Evolutionary conservation across 768 basidiomycete genomes (phyloP), one percentile per base, ranked within the genome.

Genomic region (Podaxis sp.): DNA sequence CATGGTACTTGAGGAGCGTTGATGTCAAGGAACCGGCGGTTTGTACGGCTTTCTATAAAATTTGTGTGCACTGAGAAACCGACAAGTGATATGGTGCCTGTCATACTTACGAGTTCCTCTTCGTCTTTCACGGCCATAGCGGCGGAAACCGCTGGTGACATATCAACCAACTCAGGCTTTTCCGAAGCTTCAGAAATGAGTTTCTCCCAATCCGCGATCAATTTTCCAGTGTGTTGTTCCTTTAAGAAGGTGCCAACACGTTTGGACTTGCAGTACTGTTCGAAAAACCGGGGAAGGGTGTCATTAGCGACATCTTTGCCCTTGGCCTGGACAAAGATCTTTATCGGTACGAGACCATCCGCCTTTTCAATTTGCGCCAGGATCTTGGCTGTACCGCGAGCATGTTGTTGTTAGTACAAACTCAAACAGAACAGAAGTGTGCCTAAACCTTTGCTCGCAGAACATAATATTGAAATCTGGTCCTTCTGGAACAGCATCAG

Each of bases 91-190:
- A 53, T n/a, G 41, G 11, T 29, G 9, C 22, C n/a, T 12, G 52
- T 61, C 43, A 46, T 25, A 77, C 91, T 65, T 66, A 94, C 96
- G 57, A 96, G 72, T 70, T 98, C 97, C 46, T 97, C 94, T 25
- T 88, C 86, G 68, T 98, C 96, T 73, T 98, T 98, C 25, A 89
- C 84, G 0, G 90, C 88, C 81, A 98, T 86, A 55, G 93, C 79
- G 0, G 87, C 76, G 0, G 94, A 91, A 15, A 97, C 77, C 0
- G 90, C 86, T 2, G 85, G 77, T 0, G 86, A 80, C 72, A 95
- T 90, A 70, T 98, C 97, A 22, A 92, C 79, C 37, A 87, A 71
- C 67, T 94, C 90, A 5, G 94, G 87, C 68, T 88, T 88, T 4
- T 75, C 80, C 4, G 77, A 72, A 12, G 85, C 77, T 15, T 78